These are phyloP conservation scores for Pyrenula massariospora DNA, from an alignment of 495 filamentous ascomycete species.

Conservation along the genomic window DNA sequence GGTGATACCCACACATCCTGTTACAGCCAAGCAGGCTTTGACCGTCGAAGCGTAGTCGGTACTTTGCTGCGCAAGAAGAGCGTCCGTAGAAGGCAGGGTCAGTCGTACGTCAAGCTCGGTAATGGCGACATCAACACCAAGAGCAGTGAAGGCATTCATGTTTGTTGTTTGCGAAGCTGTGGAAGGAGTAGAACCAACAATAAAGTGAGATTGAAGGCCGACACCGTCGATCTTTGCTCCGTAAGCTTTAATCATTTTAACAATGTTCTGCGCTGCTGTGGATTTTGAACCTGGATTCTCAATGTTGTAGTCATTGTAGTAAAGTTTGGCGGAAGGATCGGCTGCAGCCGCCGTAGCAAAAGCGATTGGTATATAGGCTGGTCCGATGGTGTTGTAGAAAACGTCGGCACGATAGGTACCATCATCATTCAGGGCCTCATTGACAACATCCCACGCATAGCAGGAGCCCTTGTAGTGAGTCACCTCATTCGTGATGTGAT, in stretches of 20 bases:
- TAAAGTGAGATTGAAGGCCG: slow-evolving; percentile 48
- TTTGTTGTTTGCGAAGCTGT: slow-evolving; percentile 21
- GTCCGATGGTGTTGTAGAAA: slow-evolving; percentile 29
- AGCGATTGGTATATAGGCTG: neutral
- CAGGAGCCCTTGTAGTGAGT: slow-evolving; percentile 45
- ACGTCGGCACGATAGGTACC: slow-evolving; percentile 29
- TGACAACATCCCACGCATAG: slow-evolving; percentile 31
- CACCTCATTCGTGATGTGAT: slow-evolving; percentile 39
- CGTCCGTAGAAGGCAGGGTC: slow-evolving; percentile 15
- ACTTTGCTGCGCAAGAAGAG: slow-evolving; percentile 35
- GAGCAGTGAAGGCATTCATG: slow-evolving; percentile 30
- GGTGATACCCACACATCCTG: slow-evolving; percentile 47
- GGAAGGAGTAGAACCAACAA: slow-evolving; percentile 35
- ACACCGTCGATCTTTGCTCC: slow-evolving; percentile 48
- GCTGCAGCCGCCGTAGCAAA: neutral
- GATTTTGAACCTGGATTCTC: slow-evolving; percentile 42
- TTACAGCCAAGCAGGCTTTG: slow-evolving; percentile 38
- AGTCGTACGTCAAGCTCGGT: slow-evolving; percentile 53
- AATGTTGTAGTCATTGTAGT: slow-evolving; percentile 59
- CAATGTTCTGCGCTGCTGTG: slow-evolving; percentile 27
- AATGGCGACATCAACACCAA: slow-evolving; percentile 45
- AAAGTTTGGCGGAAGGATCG: slow-evolving; percentile 34
- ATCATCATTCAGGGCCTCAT: slow-evolving; percentile 34
- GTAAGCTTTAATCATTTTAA: slow-evolving; percentile 30
- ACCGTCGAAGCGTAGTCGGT: slow-evolving; percentile 40